Conservation (phyloP, 768 basidiomycete species). For the Kwoniella mangroviensis region DNA sequence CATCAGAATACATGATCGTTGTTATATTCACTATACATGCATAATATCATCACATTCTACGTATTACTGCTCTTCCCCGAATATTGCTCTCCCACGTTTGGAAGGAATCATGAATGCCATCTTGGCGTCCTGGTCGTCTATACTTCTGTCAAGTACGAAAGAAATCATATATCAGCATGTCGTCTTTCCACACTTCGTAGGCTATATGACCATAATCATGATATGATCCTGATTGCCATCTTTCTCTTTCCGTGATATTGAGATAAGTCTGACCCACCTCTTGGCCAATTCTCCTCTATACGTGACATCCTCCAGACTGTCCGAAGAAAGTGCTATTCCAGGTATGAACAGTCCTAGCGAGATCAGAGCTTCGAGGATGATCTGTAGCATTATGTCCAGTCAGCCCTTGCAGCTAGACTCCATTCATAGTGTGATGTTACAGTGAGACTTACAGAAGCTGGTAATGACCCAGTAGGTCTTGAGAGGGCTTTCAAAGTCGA, state of each 20-base stretch:
- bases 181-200: no score
- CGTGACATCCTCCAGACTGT: slow-evolving; percentile 50
- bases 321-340: slow-evolving; percentile 41
- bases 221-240: no score
- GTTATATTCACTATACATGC: slow-evolving; percentile 3
- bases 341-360: slow-evolving; percentile 52
- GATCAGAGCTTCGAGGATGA: slow-evolving; percentile 48
- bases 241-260: neutral
- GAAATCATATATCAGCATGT: neutral
- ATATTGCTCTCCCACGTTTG: slow-evolving; percentile 33
- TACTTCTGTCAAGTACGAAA: slow-evolving; percentile 19
- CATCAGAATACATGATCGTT: neutral
- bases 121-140: slow-evolving; percentile 46
- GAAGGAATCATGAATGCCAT: slow-evolving; percentile 47
- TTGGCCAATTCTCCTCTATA: slow-evolving; percentile 54
- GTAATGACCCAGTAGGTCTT: slow-evolving; percentile 32
- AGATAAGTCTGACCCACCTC: slow-evolving; percentile 36
- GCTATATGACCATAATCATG: no score
- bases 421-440: no score
- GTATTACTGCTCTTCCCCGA: slow-evolving; percentile 32
- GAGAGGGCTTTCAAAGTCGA: slow-evolving; percentile 54
- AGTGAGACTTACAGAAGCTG: slow-evolving; percentile 43
- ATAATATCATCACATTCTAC: slow-evolving; percentile 1
- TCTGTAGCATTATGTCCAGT: slow-evolving; percentile 32
- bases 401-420: no score